Percentiles rank a stretch among this genome's conserved stretches.
Conservation (phyloP, 768 basidiomycete genomes). For the Mycena indigotica region DNA sequence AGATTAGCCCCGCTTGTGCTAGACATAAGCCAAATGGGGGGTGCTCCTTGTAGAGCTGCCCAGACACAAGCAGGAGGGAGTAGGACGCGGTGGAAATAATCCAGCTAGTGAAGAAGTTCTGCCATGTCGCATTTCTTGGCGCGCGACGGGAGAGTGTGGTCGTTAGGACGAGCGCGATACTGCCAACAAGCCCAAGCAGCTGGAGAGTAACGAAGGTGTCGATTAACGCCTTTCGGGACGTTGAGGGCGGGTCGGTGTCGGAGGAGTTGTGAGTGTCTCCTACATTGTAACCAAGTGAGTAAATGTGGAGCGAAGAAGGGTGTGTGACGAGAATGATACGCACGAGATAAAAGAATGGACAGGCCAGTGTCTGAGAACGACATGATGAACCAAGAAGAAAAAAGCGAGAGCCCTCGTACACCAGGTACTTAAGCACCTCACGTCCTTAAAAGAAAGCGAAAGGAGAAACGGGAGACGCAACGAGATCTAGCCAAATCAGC, state of each 20-base stretch:
- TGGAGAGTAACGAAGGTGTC: conserved; percentile 28
- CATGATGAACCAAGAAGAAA: conserved; percentile 15
- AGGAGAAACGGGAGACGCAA: background rate
- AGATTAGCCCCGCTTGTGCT: conserved; percentile 28
- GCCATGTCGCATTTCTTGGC: conserved; percentile 32
- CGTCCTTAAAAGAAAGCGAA: background rate
- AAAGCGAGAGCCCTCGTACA: conserved; percentile 17
- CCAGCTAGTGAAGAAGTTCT: conserved; percentile 33
- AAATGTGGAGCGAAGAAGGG: background rate
- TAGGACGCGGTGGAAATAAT: conserved; percentile 32
- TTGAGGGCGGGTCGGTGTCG: background rate
- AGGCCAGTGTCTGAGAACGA: conserved; percentile 18
- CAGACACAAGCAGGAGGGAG: conserved; percentile 29
- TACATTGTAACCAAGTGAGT: background rate
- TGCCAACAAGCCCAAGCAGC: conserved; percentile 27
- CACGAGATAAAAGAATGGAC: conserved; percentile 17
- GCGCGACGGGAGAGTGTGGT: conserved; percentile 24
- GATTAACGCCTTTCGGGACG: conserved; percentile 14
- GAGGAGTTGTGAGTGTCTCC: conserved; percentile 6
- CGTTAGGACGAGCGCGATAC: conserved; percentile 25
- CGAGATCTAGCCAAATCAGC: no score
- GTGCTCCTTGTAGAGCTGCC: conserved; percentile 14
- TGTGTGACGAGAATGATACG: no score
- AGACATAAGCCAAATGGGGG: conserved; percentile 28
- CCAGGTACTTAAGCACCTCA: conserved; percentile 20